These are phyloP conservation scores for Dendrobium nobile DNA, from an alignment of 106 monocot genomes.

Conservation along the genomic window DNA sequence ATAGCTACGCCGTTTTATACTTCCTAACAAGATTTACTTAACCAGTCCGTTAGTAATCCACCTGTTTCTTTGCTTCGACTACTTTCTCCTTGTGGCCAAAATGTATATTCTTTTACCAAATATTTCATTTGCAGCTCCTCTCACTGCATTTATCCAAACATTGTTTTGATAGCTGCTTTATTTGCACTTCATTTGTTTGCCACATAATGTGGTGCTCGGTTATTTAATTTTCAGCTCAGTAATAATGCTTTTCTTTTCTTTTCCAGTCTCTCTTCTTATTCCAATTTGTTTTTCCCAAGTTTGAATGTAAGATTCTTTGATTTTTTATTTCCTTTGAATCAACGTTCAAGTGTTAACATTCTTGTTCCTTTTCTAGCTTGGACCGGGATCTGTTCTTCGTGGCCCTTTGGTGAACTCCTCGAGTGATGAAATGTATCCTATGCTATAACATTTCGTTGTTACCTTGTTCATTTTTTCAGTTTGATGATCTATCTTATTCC, in stretches of 20 bases:
- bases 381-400: constrained; percentile 83
- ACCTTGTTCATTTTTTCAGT: not conserved
- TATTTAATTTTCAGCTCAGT: not conserved
- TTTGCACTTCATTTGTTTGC: not conserved
- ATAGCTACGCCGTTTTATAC: not conserved
- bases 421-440: constrained; percentile 68
- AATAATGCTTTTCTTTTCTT: not conserved
- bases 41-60: not conserved
- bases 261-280: not conserved
- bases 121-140: not conserved
- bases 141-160: not conserved
- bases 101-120: not conserved
- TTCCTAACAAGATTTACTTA: not conserved
- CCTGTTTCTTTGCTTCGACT: not conserved
- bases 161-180: not conserved
- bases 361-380: constrained; percentile 56
- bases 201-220: not conserved
- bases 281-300: not conserved
- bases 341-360: not conserved
- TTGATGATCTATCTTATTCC: not conserved
- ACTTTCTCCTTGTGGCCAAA: not conserved
- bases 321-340: not conserved
- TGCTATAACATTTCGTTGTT: not conserved
- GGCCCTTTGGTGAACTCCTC: constrained; percentile 70
- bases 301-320: not conserved